Evolutionary conservation across 495 filamentous ascomycete genomes (phyloP).

Genomic region (Penicillium angulare): DNA sequence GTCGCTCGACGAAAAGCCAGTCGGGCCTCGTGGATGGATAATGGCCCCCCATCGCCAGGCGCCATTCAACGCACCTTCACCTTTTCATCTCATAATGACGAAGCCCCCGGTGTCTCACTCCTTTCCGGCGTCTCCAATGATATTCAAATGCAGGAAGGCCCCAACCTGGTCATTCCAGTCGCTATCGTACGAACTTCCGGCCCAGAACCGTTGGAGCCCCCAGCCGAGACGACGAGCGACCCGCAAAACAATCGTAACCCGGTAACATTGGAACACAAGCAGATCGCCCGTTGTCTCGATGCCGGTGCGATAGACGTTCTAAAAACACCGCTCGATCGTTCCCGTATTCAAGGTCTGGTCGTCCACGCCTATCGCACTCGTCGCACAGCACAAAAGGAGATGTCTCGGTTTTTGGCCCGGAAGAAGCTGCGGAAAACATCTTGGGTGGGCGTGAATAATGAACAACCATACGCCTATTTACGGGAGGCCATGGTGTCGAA

Average conservation of each 20-base stretch:
- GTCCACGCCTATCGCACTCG: slow-evolving; percentile 80
- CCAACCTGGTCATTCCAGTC: slow-evolving; percentile 73
- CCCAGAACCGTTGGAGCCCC: slow-evolving; percentile 25
- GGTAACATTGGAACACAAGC: slow-evolving; percentile 39
- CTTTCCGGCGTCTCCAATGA: slow-evolving; percentile 68
- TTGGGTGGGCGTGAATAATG: slow-evolving; percentile 86
- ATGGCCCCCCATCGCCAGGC: slow-evolving; percentile 31
- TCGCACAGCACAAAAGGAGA: slow-evolving; percentile 66
- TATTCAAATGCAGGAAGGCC: slow-evolving; percentile 65
- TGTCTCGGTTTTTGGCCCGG: slow-evolving; percentile 60
- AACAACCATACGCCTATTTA: slow-evolving; percentile 85
- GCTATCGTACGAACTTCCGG: slow-evolving; percentile 56
- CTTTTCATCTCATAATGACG: slow-evolving; percentile 49
- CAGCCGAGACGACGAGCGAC: slow-evolving; percentile 16
- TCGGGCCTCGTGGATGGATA: slow-evolving; percentile 38
- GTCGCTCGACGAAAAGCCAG: slow-evolving; percentile 36
- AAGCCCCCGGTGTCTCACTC: slow-evolving; percentile 65
- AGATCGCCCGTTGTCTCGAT: slow-evolving; percentile 69
- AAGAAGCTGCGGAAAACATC: slow-evolving; percentile 78
- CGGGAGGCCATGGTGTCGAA: slow-evolving; percentile 87
- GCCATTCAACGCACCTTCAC: slow-evolving; percentile 43
- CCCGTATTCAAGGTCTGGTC: slow-evolving; percentile 68
- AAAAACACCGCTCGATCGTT: slow-evolving; percentile 67
- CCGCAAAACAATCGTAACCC: slow-evolving; percentile 39
- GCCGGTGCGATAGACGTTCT: slow-evolving; percentile 84